Conservation (phyloP, 176 grass and related monocot species). For the Lolium rigidum region DNA sequence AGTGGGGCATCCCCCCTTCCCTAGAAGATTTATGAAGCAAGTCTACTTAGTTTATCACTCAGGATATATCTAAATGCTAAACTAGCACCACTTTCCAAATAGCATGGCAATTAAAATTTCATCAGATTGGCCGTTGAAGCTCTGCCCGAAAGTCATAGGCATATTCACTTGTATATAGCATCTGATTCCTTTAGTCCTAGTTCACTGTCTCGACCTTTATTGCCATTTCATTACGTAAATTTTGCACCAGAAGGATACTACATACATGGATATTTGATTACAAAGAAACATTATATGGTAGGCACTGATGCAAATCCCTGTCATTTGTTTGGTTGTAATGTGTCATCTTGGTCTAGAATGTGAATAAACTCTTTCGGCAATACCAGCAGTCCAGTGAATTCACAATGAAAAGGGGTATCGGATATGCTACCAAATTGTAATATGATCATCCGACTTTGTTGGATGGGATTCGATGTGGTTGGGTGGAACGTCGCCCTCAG, state of each 20-base stretch:
- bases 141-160: background rate
- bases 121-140: slow-evolving; percentile 24
- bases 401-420: background rate
- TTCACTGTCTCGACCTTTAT: background rate
- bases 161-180: slow-evolving; percentile 41
- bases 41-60: background rate
- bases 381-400: background rate
- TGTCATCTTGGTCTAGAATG: slow-evolving; percentile 27
- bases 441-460: slow-evolving; percentile 9
- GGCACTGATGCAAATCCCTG: too few relatives aligned
- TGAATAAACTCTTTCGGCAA: slow-evolving; percentile 30
- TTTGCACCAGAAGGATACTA: slow-evolving; percentile 4
- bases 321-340: slow-evolving; percentile 19
- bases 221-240: slow-evolving; percentile 13
- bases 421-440: slow-evolving; percentile 28
- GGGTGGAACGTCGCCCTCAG: slow-evolving; percentile 32
- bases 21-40: slow-evolving; percentile 1
- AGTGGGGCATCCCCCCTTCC: background rate
- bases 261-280: slow-evolving; percentile 22
- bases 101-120: background rate
- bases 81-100: background rate
- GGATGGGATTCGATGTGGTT: slow-evolving; percentile 49
- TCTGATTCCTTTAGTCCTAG: slow-evolving; percentile 42
- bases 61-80: slow-evolving; percentile 17
- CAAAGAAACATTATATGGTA: background rate